These are phyloP conservation scores for Oryza meridionalis DNA, from an alignment of 176 grass and related monocot genomes.

Conservation along the genomic window DNA sequence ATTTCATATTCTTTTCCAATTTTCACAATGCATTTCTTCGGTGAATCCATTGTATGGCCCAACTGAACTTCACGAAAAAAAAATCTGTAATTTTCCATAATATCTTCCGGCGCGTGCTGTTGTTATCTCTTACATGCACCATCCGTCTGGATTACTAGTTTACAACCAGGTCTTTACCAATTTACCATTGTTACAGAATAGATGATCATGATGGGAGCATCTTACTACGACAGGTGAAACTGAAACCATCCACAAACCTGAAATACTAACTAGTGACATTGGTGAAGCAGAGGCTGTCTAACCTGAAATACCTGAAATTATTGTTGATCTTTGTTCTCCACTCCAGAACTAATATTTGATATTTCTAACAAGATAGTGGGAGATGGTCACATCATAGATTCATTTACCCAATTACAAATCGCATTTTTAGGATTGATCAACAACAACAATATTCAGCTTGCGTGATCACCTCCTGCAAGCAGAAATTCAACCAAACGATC, in stretches of 20 bases:
- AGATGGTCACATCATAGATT: background rate
- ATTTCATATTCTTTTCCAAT: slow-evolving; percentile 62
- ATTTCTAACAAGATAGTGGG: background rate
- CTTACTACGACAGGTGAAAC: background rate
- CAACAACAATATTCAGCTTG: background rate
- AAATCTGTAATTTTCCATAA: slow-evolving; percentile 25
- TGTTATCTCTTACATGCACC: background rate
- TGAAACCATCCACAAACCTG: background rate
- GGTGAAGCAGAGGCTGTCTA: background rate
- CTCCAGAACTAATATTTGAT: background rate
- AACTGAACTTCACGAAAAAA: slow-evolving; percentile 36
- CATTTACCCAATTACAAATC: background rate
- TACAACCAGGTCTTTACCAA: background rate
- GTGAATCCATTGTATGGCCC: slow-evolving; percentile 32
- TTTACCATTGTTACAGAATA: background rate
- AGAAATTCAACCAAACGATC: slow-evolving; percentile 45
- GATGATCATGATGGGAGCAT: background rate
- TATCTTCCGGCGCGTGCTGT: slow-evolving; percentile 19
- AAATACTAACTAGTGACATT: background rate
- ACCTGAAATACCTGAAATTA: background rate
- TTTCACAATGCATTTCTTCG: slow-evolving; percentile 50
- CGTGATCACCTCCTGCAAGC: slow-evolving; percentile 20
- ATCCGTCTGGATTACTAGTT: background rate
- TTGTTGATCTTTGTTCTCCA: background rate
- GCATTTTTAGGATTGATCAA: background rate